phyloP scores from a whole-genome alignment of 208 protist species.

The Tritrichomonas foetus region DNA sequence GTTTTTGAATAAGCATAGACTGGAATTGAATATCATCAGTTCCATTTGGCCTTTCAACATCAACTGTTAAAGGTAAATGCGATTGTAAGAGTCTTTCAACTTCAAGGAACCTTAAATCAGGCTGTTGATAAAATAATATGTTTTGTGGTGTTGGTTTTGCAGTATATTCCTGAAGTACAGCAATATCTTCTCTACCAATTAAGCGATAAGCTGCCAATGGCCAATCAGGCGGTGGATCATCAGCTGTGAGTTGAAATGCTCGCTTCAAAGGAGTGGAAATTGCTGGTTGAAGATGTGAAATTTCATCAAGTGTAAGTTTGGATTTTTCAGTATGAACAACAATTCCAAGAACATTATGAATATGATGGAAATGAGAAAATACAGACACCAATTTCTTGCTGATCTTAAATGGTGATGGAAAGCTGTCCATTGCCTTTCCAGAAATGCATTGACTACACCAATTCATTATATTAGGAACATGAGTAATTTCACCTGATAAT shows the following conservation, averaged over 20 bases:
- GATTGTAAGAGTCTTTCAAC: slow-evolving; percentile 25
- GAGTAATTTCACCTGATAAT: too few species aligned
- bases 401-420: not conserved
- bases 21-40: slow-evolving; percentile 33
- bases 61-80: not conserved
- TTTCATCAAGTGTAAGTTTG: not conserved
- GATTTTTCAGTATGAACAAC: not conserved
- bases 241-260: not conserved
- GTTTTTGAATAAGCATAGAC: not conserved
- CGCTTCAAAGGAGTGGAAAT: not conserved
- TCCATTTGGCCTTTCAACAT: slow-evolving; percentile 17
- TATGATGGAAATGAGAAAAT: not conserved
- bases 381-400: not conserved
- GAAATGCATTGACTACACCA: not conserved
- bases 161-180: not conserved
- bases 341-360: not conserved
- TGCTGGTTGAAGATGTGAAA: not conserved
- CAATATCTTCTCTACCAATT: slow-evolving; percentile 24
- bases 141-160: not conserved
- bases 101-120: not conserved
- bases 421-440: not conserved
- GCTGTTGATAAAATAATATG: not conserved
- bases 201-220: not conserved
- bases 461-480: not conserved
- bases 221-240: not conserved